Evolutionary conservation across 176 grass and related monocot genomes (phyloP), one percentile per base, ranked within the genome.

Genomic region (Oryza rufipogon): DNA sequence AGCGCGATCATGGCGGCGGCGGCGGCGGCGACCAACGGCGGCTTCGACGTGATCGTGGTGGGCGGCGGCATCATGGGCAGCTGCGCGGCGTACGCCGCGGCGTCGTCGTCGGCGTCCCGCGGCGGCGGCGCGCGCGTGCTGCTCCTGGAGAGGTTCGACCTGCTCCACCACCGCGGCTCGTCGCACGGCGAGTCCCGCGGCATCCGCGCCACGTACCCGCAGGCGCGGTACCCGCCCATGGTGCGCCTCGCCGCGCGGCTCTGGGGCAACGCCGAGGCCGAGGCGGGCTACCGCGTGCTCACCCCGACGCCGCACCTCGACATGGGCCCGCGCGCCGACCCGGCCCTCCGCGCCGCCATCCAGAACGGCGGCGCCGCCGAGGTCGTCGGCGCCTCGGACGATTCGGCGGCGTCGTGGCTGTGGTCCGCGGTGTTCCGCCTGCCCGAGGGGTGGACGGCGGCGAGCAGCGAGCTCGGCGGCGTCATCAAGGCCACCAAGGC

Each of bases 101-200:
- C 38, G 38, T 39, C 38, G 1, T 30, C 28, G 28, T 28, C 33
- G 3, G 33, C 33, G 33, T 3, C 33, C 33, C 28, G 28, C 28
- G 1, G 28, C 28, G 28, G 28, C 28, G 33, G 33, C 33, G 33
- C 33, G 33, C 33, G 33, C 33, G 33, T 34, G 33, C 33, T 34
- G 33, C 33, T 95, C 11, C 87, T 97, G 9, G 95, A 97, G 80
- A 87, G 19, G n/a, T 97, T 95, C 85, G 95, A 97, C 89, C 86
- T 97, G 39, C 91, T 97, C 44, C 95, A 95, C 84, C 79, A 89
- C 41, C 89, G 72, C 1, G 95, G 95, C 25, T 97, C 95, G 14
- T 97, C 95, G 30, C 95, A 97, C 79, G 95, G 95, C 80, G 91
- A 95, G 90, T 97, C 95, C 4, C 95, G 92, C 79, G 95, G 91